These are phyloP conservation scores for Uncinocarpus reesii DNA, from an alignment of 2,329 filamentous ascomycete genomes.

Conservation along the genomic window DNA sequence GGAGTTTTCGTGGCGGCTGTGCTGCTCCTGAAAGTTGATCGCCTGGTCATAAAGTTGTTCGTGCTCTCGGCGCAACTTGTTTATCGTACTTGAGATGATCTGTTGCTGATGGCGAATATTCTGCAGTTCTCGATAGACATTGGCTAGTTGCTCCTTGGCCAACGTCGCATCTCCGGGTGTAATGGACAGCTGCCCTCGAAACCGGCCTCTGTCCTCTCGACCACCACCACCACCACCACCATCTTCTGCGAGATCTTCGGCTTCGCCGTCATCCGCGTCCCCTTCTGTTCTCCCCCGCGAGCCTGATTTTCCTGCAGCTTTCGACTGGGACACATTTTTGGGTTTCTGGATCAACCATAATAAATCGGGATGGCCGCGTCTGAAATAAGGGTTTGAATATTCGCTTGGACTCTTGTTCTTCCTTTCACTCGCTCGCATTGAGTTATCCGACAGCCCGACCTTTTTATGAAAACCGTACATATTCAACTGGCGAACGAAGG, in stretches of 20 bases:
- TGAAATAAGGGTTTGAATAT: slow-evolving; percentile 95
- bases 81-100: slow-evolving; percentile 73
- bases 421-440: slow-evolving; percentile 91
- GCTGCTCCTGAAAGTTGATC: slow-evolving; percentile 76
- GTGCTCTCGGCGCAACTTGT: slow-evolving; percentile 71
- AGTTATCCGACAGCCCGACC: slow-evolving; percentile 87
- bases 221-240: slow-evolving; percentile 28
- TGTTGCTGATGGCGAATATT: slow-evolving; percentile 78
- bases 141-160: slow-evolving; percentile 49
- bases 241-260: slow-evolving; percentile 45
- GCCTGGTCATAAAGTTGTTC: slow-evolving; percentile 81
- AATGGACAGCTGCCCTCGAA: slow-evolving; percentile 36
- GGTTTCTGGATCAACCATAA: slow-evolving; percentile 96
- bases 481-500: slow-evolving; percentile 62
- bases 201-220: slow-evolving; percentile 29
- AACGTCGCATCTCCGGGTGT: slow-evolving; percentile 22
- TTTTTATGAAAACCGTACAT: slow-evolving; percentile 59
- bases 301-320: slow-evolving; percentile 38
- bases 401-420: slow-evolving; percentile 98
- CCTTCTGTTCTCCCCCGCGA: slow-evolving; percentile 44
- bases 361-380: slow-evolving; percentile 80
- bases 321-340: slow-evolving; percentile 56
- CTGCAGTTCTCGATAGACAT: slow-evolving; percentile 68
- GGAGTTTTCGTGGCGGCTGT: slow-evolving; percentile 94
- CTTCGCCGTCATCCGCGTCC: slow-evolving; percentile 60